Evolutionary conservation across 2,329 filamentous ascomycete species (phyloP), one percentile per base, ranked within the genome.

Genomic region (Sporothrix protearum): DNA sequence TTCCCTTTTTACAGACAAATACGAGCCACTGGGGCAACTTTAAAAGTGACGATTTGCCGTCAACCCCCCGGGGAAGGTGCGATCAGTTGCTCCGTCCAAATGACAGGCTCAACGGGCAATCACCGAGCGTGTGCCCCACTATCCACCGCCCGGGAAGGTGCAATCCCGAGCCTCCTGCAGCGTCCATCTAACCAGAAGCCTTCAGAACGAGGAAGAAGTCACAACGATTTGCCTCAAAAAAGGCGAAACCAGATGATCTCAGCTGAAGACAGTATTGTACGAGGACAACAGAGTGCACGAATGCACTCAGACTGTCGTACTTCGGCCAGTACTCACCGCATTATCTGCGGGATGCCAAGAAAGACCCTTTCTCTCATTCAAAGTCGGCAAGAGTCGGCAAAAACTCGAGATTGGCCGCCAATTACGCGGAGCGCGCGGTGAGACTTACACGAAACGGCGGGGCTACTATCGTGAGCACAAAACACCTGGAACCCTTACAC

Each of bases 11-110:
- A 25, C 51, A 12, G 7, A 22, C 22, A 55, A 25, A 25, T 42
- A 57, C 57, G 36, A 42, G n/a, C 7, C 30, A 19, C 57, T 63
- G 57, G 6, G 2, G 55, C 30, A 25, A 22, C 33, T 36, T 28
- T 53, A 1, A 25, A 14, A 7, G n/a, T 14, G n/a, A 53, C 30
- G 39, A 22, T 39, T 57, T 47, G 12, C 12, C 19, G 42, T 19
- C 42, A 47, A 22, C 19, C 2, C 8, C 22, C 16, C 45, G 64
- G 63, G 63, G 45, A 67, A 67, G 64, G 64, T 16, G n/a, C 64
- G 64, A 67, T 47, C 28, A 67, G 49, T 66, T 49, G 42, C 63
- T 33, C 63, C 63, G 63, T n/a, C n/a, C 63, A 19, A 16, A 49
- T 25, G 16, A 49, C 42, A 19, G 22, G n/a, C n/a, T n/a, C n/a